Percentiles rank a stretch among this genome's conserved stretches.
Evolutionary conservation across 202 grass and related monocot genomes (phyloP).

Genomic region (Panicum hallii): DNA sequence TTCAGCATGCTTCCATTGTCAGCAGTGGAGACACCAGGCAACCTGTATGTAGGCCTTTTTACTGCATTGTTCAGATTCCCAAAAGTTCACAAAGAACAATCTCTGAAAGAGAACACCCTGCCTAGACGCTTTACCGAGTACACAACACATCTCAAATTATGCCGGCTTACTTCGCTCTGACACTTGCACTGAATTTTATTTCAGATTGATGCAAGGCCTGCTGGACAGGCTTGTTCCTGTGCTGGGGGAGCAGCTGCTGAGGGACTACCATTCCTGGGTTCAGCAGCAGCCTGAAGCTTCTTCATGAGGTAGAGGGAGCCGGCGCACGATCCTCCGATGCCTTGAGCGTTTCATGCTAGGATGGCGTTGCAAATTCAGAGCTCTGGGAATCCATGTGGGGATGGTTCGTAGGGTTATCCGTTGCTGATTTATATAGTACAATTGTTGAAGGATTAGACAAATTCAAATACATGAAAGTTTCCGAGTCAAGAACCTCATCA

Average conservation of each 20-base stretch:
- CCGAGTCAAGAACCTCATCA: no score
- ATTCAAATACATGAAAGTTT: not conserved
- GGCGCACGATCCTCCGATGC: not conserved
- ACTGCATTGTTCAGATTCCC: not conserved
- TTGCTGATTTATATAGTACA: not conserved
- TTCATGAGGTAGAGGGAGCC: not conserved
- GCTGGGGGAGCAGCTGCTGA: constrained; percentile 75
- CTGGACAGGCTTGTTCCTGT: constrained; percentile 83
- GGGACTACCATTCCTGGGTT: constrained; percentile 74
- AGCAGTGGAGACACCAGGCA: constrained; percentile 89
- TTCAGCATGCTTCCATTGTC: constrained; percentile 92
- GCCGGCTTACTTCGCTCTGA: not conserved
- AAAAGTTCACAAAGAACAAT: not conserved
- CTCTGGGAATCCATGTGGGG: not conserved
- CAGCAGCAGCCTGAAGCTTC: constrained; percentile 40
- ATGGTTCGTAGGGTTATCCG: not conserved
- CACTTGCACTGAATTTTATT: constrained; percentile 1
- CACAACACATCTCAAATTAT: not conserved
- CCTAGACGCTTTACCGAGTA: not conserved
- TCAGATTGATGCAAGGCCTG: constrained; percentile 81
- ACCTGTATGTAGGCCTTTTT: constrained; percentile 58
- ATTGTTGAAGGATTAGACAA: not conserved
- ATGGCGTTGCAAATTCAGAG: not conserved
- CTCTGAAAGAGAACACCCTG: not conserved
- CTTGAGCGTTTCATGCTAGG: not conserved